Conservation (phyloP, 2,329 filamentous ascomycete species). For the Penicillium sp. region DNA sequence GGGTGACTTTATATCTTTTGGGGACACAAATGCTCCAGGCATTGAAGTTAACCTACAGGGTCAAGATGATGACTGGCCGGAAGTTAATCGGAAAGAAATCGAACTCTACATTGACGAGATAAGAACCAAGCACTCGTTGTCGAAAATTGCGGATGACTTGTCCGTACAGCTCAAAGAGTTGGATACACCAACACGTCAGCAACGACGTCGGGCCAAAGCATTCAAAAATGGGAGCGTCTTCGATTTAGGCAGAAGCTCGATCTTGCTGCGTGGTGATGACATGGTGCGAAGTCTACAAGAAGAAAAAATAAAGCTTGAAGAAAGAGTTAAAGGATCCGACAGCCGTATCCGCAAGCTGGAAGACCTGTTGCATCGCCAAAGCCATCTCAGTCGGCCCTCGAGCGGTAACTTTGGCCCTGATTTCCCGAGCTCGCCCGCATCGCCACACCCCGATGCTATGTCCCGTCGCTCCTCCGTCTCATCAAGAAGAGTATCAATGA, state of each 20-base stretch:
- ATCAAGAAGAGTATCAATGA: slow-evolving; percentile 65
- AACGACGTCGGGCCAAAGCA: slow-evolving; percentile 82
- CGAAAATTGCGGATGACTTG: slow-evolving; percentile 71
- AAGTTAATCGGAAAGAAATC: slow-evolving; percentile 74
- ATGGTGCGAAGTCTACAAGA: slow-evolving; percentile 76
- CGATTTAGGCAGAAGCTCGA: slow-evolving; percentile 85
- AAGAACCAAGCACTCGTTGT: slow-evolving; percentile 67
- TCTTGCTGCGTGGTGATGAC: slow-evolving; percentile 86
- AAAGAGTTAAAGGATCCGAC: slow-evolving; percentile 77
- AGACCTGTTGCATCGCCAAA: slow-evolving; percentile 86
- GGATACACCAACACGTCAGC: slow-evolving; percentile 80
- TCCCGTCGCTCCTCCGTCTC: slow-evolving; percentile 65
- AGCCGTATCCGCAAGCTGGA: slow-evolving; percentile 90
- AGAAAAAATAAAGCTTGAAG: slow-evolving; percentile 76
- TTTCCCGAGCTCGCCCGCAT: slow-evolving; percentile 46
- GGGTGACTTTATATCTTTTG: slow-evolving; percentile 69
- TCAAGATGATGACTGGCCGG: slow-evolving; percentile 80
- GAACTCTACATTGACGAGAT: slow-evolving; percentile 72
- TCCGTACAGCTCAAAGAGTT: slow-evolving; percentile 77
- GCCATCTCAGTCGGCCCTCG: slow-evolving; percentile 58
- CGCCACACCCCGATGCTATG: slow-evolving; percentile 44
- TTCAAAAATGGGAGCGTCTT: slow-evolving; percentile 97
- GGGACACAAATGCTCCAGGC: slow-evolving; percentile 72
- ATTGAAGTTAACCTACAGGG: slow-evolving; percentile 85
- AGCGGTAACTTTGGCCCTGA: slow-evolving; percentile 55